Evolutionary conservation across 2,329 filamentous ascomycete species (phyloP).

Genomic region (Hortaea sp.): DNA sequence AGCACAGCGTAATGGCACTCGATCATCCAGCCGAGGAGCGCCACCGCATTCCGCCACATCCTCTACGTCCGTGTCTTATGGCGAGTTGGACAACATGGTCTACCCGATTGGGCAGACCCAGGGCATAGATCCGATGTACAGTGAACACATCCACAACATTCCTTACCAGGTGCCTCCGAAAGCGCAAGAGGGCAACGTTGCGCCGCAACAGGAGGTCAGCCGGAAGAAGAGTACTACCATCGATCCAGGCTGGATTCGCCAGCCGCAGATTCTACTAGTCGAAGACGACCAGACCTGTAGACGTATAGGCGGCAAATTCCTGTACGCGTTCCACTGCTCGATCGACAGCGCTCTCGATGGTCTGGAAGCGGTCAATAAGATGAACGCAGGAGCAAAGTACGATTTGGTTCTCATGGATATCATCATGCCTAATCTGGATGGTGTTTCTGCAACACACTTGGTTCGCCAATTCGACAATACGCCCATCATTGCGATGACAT

Average conservation of each 20-base stretch:
- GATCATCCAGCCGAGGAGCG: slow-evolving; percentile 33
- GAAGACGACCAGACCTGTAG: slow-evolving; percentile 66
- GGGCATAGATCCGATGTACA: slow-evolving; percentile 89
- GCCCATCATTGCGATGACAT: slow-evolving; percentile 97
- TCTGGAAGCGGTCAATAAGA: slow-evolving; percentile 80
- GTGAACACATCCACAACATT: slow-evolving; percentile 89
- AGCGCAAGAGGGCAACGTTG: slow-evolving; percentile 34
- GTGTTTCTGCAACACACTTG: slow-evolving; percentile 85
- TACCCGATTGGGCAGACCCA: slow-evolving; percentile 87
- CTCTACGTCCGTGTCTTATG: slow-evolving; percentile 44
- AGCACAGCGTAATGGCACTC: slow-evolving; percentile 22
- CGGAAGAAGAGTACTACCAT: slow-evolving; percentile 52
- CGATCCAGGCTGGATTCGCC: slow-evolving; percentile 55
- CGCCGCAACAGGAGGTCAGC: slow-evolving; percentile 39
- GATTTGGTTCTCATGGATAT: slow-evolving; percentile 53
- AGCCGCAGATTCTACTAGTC: slow-evolving; percentile 77
- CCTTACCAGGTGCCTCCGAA: slow-evolving; percentile 71
- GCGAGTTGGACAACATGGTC: slow-evolving; percentile 61
- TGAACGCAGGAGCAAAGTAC: slow-evolving; percentile 56
- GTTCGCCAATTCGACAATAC: slow-evolving; percentile 79
- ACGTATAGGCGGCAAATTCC: slow-evolving; percentile 56
- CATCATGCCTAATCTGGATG: slow-evolving; percentile 94
- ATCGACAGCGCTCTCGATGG: slow-evolving; percentile 66
- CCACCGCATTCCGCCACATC: slow-evolving; percentile 36
- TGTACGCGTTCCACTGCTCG: slow-evolving; percentile 54